phyloP scores from a whole-genome alignment of 352 stramenopile species.

The Phytophthora melonis region DNA sequence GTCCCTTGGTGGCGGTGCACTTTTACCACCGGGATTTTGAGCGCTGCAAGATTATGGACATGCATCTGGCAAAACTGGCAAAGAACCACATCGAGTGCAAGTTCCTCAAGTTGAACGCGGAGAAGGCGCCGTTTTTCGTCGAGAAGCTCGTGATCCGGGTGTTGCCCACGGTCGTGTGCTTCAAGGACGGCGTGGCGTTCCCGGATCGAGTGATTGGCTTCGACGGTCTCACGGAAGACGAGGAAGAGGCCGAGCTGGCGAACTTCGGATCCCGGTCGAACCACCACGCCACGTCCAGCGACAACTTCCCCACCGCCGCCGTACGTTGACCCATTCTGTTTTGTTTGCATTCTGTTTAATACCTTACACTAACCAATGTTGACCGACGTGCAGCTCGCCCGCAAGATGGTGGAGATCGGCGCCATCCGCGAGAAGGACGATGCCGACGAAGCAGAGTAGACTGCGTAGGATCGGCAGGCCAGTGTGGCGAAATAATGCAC shows the following conservation, averaged over 20 bases:
- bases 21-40: conserved; percentile 99
- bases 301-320: conserved; percentile 70
- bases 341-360: neutral
- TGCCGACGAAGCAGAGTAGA: conserved; percentile 41
- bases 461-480: neutral
- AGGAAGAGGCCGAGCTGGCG: conserved; percentile 57
- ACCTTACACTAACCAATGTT: neutral
- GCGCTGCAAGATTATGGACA: conserved; percentile 98
- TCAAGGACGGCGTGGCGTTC: conserved; percentile 90
- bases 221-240: conserved; percentile 91
- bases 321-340: conserved; percentile 34
- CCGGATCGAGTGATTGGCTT: conserved; percentile 93
- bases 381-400: conserved; percentile 55
- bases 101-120: conserved; percentile 94
- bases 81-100: conserved; percentile 92
- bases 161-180: conserved; percentile 86
- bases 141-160: conserved; percentile 85
- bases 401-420: conserved; percentile 67
- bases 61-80: conserved; percentile 74
- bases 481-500: neutral
- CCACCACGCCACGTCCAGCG: conserved; percentile 53
- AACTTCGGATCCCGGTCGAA: conserved; percentile 53
- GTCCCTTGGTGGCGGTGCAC: conserved; percentile 89
- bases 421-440: conserved; percentile 58
- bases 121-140: conserved; percentile 94